Conservation (phyloP, 1,284 basidiomycete species). For the Cutaneotrichosporon dermatis region DNA sequence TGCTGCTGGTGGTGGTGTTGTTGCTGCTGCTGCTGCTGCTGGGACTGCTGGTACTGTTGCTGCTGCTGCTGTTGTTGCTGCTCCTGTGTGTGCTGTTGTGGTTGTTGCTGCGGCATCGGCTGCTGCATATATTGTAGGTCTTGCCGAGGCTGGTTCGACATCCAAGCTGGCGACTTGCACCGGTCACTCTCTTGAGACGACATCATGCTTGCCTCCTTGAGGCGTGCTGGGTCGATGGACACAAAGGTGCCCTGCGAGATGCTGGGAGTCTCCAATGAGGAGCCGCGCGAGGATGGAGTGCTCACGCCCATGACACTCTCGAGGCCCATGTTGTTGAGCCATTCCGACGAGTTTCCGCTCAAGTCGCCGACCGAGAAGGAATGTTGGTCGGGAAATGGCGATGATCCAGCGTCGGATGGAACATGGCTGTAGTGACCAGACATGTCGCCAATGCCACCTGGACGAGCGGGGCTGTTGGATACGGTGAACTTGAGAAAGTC, state of each 20-base stretch:
- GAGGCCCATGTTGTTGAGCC: constrained; percentile 8
- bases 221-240: constrained; percentile 15
- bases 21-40: too few species aligned
- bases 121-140: neutral
- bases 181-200: neutral
- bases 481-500: constrained; percentile 19
- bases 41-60: neutral
- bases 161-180: constrained; percentile 2
- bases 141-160: neutral
- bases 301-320: constrained; percentile 10
- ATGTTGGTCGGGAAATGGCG: constrained; percentile 11
- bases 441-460: constrained; percentile 3
- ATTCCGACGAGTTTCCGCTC: constrained; percentile 10
- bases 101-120: neutral
- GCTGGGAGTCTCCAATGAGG: constrained; percentile 19
- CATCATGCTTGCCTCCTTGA: constrained; percentile 7
- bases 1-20: neutral
- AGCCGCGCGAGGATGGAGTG: constrained; percentile 14
- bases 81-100: too few species aligned
- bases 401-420: neutral
- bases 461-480: constrained; percentile 8
- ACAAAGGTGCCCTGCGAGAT: constrained; percentile 8
- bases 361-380: constrained; percentile 11
- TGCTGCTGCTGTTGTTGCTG: too few species aligned
- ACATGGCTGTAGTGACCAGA: constrained; percentile 3